These are phyloP conservation scores for Boletus coccyginus DNA, from an alignment of 768 basidiomycete species.

Conservation along the genomic window DNA sequence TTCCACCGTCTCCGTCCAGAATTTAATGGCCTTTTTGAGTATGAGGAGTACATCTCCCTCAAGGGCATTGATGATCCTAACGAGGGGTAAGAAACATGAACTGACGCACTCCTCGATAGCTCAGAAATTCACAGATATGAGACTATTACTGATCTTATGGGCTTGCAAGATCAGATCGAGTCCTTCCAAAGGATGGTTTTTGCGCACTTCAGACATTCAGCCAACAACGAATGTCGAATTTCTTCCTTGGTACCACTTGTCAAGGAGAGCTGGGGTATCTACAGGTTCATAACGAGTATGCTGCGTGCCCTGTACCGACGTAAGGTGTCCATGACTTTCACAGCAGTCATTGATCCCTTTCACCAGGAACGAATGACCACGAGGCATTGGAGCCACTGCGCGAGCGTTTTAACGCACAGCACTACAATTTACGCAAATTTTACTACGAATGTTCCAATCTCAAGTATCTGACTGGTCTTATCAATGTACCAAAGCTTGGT, in stretches of 20 bases:
- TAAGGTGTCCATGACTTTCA: slow-evolving; percentile 37
- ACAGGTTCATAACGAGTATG: slow-evolving; percentile 99
- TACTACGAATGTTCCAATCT: slow-evolving; percentile 99
- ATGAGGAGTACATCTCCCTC: slow-evolving; percentile 96
- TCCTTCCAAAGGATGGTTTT: slow-evolving; percentile 98
- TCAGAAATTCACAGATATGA: slow-evolving; percentile 67
- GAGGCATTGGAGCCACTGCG: slow-evolving; percentile 89
- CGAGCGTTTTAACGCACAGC: slow-evolving; percentile 86
- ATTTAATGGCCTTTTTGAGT: slow-evolving; percentile 98
- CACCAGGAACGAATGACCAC: slow-evolving; percentile 77
- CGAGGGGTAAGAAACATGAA: slow-evolving; percentile 71
- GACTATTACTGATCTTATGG: slow-evolving; percentile 97
- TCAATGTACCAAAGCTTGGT: slow-evolving; percentile 97
- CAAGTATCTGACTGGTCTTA: slow-evolving; percentile 94
- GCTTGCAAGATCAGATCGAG: slow-evolving; percentile 97
- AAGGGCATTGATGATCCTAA: slow-evolving; percentile 99
- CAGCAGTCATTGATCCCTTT: slow-evolving; percentile 1
- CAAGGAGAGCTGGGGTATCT: slow-evolving; percentile 99
- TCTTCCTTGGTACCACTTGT: slow-evolving; percentile 94
- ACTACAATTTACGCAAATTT: slow-evolving; percentile 91
- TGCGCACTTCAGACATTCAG: slow-evolving; percentile 85
- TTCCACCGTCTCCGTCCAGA: slow-evolving; percentile 96
- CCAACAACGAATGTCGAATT: slow-evolving; percentile 97
- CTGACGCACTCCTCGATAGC: slow-evolving; percentile 1
- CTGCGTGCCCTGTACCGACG: slow-evolving; percentile 94